Base-by-base conservation (phyloP, 805 yeast species). In the Candida methanosorbosa region DNA sequence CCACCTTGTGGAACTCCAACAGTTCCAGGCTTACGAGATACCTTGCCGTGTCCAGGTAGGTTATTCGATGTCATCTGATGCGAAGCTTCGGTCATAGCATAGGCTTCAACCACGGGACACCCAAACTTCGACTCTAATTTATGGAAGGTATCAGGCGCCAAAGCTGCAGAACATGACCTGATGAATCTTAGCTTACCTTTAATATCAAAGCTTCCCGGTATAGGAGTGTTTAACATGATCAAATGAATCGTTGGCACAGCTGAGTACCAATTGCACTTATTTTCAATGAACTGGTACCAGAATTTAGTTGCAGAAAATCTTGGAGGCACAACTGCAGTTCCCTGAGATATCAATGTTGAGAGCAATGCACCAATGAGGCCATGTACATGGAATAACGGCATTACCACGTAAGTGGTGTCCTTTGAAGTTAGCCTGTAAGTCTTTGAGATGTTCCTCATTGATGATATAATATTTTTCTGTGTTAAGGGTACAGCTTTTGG, bases 51-150 rank as follows among this genome's bases (percentile, higher is more conserved):
- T 18, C 45, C 40, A 25, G 84, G 83, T 28, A 78, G 56, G 43
- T 72, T 68, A 54, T 80, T 80, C 3, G 86, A 78, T 9, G 83
- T 75, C 78, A 80, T 81, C 54, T 80, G 86, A 53, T 80, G 87
- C n/a, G 83, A 68, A 1, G 84, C 84, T 50, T 80, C 88, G 2
- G 87, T 80, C 85, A 80, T 79, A 4, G 86, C 87, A 49, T 80
- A 80, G 0, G 87, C 87, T 52, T 80, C 88, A 13, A 79, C 50
- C 0, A 80, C 86, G 1, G 86, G 86, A 0, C 83, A 80, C 8
- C 68, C 58, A 52, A 80, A 73, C 21, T 66, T 62, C 31, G 57
- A 39, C 45, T 80, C 87, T 32, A 80, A 60, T 50, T 68, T 64
- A 35, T 62, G 62, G 60, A 80, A 72, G 5, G 77, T 76, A 1